Conservation (phyloP, 129 eudicot species). For the Calendula officinalis region DNA sequence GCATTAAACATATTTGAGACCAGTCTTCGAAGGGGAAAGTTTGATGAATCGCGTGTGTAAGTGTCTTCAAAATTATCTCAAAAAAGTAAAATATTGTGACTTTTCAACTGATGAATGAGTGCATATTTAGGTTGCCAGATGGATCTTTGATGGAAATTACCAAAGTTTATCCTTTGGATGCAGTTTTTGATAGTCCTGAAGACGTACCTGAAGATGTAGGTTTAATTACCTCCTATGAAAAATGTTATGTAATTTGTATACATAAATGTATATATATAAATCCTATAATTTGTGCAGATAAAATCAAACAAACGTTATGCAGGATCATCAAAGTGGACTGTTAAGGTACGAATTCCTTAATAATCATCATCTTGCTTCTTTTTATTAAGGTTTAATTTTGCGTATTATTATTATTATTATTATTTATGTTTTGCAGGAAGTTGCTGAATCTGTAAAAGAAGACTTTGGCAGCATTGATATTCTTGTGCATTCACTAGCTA, state of each 20-base stretch:
- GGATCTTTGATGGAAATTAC: slow-evolving; percentile 92
- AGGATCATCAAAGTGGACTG: slow-evolving; percentile 92
- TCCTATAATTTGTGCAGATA: slow-evolving; percentile 46
- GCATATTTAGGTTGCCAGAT: slow-evolving; percentile 71
- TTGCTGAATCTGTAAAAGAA: slow-evolving; percentile 75
- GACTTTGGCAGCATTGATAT: slow-evolving; percentile 89
- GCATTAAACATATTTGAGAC: slow-evolving; percentile 93
- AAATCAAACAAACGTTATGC: slow-evolving; percentile 90
- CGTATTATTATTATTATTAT: no score
- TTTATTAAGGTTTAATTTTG: no score
- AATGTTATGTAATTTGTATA: not conserved
- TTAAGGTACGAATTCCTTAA: slow-evolving; percentile 41
- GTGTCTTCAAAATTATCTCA: slow-evolving; percentile 5
- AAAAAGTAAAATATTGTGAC: not conserved
- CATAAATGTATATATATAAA: not conserved
- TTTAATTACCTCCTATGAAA: not conserved
- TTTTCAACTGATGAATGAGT: slow-evolving; percentile 1
- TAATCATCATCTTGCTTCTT: no score
- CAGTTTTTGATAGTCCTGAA: slow-evolving; percentile 82
- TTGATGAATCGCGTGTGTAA: slow-evolving; percentile 90
- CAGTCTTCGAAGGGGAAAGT: slow-evolving; percentile 89
- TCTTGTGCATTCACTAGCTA: slow-evolving; percentile 91
- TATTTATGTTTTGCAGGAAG: slow-evolving; percentile 52
- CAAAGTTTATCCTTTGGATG: slow-evolving; percentile 89
- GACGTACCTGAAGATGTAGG: slow-evolving; percentile 98